Evolutionary conservation across 768 basidiomycete genomes (phyloP).

Genomic region (Candolleomyces aberdarensis): DNA sequence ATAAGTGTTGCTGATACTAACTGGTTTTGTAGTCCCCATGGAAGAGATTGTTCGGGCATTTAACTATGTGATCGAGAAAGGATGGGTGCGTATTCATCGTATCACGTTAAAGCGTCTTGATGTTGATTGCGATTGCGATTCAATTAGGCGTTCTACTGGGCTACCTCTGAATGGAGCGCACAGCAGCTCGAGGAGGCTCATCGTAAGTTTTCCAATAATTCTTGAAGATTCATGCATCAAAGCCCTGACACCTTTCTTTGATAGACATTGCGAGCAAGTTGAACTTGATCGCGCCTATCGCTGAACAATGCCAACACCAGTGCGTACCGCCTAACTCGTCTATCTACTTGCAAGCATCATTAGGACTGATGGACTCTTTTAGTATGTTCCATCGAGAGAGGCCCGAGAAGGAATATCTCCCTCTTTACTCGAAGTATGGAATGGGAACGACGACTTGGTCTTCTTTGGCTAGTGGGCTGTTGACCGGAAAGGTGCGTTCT

Average conservation of each 20-base stretch:
- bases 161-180: slow-evolving; percentile 77
- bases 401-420: slow-evolving; percentile 77
- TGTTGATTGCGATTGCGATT: not conserved
- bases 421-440: slow-evolving; percentile 64
- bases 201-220: slow-evolving; percentile 32
- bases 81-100: slow-evolving; percentile 43
- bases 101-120: not conserved
- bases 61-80: slow-evolving; percentile 71
- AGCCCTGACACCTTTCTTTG: not conserved
- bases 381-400: slow-evolving; percentile 78
- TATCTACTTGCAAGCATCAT: not conserved
- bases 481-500: slow-evolving; percentile 69
- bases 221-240: not conserved
- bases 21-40: slow-evolving; percentile 44
- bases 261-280: slow-evolving; percentile 66
- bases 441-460: slow-evolving; percentile 74
- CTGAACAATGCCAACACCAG: slow-evolving; percentile 77
- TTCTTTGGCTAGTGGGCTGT: slow-evolving; percentile 66
- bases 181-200: slow-evolving; percentile 64
- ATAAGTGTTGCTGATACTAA: no score
- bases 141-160: slow-evolving; percentile 64
- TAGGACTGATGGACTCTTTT: slow-evolving; percentile 9
- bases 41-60: slow-evolving; percentile 82
- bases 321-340: slow-evolving; percentile 23
- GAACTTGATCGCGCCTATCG: slow-evolving; percentile 64